Evolutionary conservation across 306 rosid species (phyloP).

Genomic region (Dryas octopetala): DNA sequence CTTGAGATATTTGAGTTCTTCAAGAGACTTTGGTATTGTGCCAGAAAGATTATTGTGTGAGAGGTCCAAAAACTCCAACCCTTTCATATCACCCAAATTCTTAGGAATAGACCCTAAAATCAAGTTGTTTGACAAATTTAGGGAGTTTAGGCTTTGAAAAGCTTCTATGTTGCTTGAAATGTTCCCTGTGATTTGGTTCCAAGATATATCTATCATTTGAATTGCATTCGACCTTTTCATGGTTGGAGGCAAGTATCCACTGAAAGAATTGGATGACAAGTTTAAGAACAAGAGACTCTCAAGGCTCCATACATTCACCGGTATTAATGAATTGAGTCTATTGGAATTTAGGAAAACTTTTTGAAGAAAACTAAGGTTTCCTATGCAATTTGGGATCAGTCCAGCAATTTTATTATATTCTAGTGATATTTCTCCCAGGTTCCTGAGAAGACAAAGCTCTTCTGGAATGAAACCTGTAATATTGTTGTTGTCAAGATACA

Average conservation of each 20-base stretch:
- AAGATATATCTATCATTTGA: too few species aligned
- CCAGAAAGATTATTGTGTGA: too few species aligned
- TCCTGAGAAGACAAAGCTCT: constrained; percentile 24
- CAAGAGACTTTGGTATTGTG: too few species aligned
- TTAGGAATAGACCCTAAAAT: not conserved
- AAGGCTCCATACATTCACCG: not conserved
- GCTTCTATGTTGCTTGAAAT: too few species aligned
- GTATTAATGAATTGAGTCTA: not conserved
- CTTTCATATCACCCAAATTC: not conserved
- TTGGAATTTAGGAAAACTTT: not conserved
- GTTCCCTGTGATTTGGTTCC: too few species aligned
- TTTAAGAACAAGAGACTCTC: not conserved
- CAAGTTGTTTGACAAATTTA: too few species aligned
- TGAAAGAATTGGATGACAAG: too few species aligned
- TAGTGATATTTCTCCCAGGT: constrained; percentile 18
- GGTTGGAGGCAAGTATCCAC: too few species aligned
- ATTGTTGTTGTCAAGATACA: constrained; percentile 16
- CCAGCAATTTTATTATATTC: constrained; percentile 25
- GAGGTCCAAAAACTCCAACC: not conserved
- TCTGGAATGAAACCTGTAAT: constrained; percentile 22
- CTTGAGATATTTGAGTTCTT: too few species aligned
- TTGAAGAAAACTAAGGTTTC: not conserved
- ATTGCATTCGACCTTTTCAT: too few species aligned
- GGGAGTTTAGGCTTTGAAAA: too few species aligned
- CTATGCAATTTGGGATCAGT: constrained; percentile 7